Percentiles rank a stretch among this genome's conserved stretches.
These are phyloP conservation scores for Pichia paraexigua DNA, from an alignment of 805 yeast genomes.

Conservation along the genomic window DNA sequence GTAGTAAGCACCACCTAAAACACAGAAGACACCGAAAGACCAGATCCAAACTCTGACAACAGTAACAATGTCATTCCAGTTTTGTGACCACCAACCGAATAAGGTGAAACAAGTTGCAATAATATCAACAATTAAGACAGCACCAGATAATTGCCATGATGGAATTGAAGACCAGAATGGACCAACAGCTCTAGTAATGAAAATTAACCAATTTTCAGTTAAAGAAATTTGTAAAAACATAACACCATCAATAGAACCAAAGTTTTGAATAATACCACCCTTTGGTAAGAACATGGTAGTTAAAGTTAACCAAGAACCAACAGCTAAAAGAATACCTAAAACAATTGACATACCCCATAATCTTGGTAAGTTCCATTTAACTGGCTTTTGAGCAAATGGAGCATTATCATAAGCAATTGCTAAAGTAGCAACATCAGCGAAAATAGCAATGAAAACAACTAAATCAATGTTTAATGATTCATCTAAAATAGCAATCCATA, in stretches of 20 bases:
- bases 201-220: slow-evolving; percentile 96
- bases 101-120: slow-evolving; percentile 86
- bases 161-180: slow-evolving; percentile 97
- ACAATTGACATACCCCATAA: slow-evolving; percentile 94
- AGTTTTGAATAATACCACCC: slow-evolving; percentile 95
- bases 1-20: slow-evolving; percentile 94
- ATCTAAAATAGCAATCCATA: slow-evolving; percentile 94
- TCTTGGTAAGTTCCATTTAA: slow-evolving; percentile 95
- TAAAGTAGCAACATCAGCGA: slow-evolving; percentile 95
- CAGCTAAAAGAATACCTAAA: slow-evolving; percentile 78
- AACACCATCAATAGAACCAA: slow-evolving; percentile 90
- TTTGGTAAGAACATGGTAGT: slow-evolving; percentile 86
- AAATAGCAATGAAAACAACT: slow-evolving; percentile 93
- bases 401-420: slow-evolving; percentile 98
- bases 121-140: slow-evolving; percentile 83
- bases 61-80: slow-evolving; percentile 93
- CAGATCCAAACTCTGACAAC: slow-evolving; percentile 91
- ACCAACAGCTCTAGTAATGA: slow-evolving; percentile 94
- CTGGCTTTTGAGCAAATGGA: slow-evolving; percentile 88
- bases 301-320: slow-evolving; percentile 91
- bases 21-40: slow-evolving; percentile 96
- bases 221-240: slow-evolving; percentile 88
- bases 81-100: slow-evolving; percentile 97
- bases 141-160: slow-evolving; percentile 96
- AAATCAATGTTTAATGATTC: slow-evolving; percentile 79